A percentile compares a stretch with the other conserved stretches of the same genome.
phyloP scores from a whole-genome alignment of 352 stramenopile genomes.

The Pythium guiyangense region DNA sequence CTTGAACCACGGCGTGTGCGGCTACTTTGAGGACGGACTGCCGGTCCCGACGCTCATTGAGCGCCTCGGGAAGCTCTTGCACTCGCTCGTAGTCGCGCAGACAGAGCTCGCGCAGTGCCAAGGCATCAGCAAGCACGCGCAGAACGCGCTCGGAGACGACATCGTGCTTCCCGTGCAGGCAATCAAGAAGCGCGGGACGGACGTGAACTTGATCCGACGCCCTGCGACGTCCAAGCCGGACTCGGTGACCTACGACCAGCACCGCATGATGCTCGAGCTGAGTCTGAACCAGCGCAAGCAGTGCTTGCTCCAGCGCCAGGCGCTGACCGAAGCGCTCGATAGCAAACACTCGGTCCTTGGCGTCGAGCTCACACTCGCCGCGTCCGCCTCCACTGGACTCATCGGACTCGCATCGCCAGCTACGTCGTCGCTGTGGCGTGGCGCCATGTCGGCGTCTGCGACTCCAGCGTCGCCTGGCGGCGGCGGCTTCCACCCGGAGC shows the following conservation, averaged over 20 bases:
- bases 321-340: conserved; percentile 31
- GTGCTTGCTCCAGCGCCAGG: conserved; percentile 43
- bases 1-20: conserved; percentile 52
- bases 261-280: conserved; percentile 65
- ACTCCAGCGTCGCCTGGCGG: conserved; percentile 2
- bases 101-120: conserved; percentile 43
- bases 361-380: conserved; percentile 24
- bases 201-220: conserved; percentile 11
- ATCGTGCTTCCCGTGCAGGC: conserved; percentile 20
- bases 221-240: conserved; percentile 37
- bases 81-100: conserved; percentile 48
- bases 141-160: conserved; percentile 22
- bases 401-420: conserved; percentile 6
- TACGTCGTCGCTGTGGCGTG: conserved; percentile 2
- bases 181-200: conserved; percentile 28
- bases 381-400: conserved; percentile 6
- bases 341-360: conserved; percentile 60
- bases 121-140: conserved; percentile 12
- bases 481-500: conserved; percentile 8
- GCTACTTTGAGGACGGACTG: conserved; percentile 54
- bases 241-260: conserved; percentile 52
- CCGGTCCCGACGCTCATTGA: conserved; percentile 30
- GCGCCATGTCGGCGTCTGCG: not conserved
- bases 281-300: conserved; percentile 63
- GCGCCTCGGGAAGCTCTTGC: conserved; percentile 44